Evolutionary conservation across 2,329 filamentous ascomycete genomes (phyloP), one percentile per base, ranked within the genome.

Genomic region (Cladosporium sp.): DNA sequence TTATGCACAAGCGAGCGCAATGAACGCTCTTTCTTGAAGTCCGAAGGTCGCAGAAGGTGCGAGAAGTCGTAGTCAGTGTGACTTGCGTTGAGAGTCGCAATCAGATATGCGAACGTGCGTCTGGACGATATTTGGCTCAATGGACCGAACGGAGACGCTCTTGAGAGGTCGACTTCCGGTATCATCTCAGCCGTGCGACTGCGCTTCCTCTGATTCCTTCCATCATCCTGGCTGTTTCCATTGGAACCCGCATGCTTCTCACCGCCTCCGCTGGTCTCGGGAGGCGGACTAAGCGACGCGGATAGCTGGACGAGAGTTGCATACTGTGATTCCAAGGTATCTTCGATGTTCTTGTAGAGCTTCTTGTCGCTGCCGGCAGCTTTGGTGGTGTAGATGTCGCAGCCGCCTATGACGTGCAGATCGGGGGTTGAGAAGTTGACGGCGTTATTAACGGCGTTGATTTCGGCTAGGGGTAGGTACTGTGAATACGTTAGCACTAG

Each of bases 61-160:
- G 93, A 97, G 80, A 99, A 99, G 78, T 99, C 95, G 78, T 99
- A 98, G 79, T 99, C 92, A 1, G 91, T 89, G 79, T 99, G 94
- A 66, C 92, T 96, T 5, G 95, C 95, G 75, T 99, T 99, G 40
- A 99, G 83, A 0, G 94, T 98, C 44, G 95, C 95, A 72, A 99
- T 98, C 61, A 99, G 82, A 78, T 98, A 98, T 53, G 95, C 93
- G 79, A 96, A 98, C 0, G 92, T 97, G 71, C 94, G 89, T 44
- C 95, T 91, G 75, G 92, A 95, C 56, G 91, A 91, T 59, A 93
- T 88, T 73, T 97, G 91, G 67, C 91, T 93, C 66, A 99, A 85
- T 18, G 91, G 90, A 21, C 95, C 95, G 74, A 99, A 99, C 2
- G 95, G 92, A 76, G 92, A 97, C 7, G 92, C 91, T 67, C 92